Conservation (phyloP, 805 yeast species). For the Yamadazyma akitaensis region DNA sequence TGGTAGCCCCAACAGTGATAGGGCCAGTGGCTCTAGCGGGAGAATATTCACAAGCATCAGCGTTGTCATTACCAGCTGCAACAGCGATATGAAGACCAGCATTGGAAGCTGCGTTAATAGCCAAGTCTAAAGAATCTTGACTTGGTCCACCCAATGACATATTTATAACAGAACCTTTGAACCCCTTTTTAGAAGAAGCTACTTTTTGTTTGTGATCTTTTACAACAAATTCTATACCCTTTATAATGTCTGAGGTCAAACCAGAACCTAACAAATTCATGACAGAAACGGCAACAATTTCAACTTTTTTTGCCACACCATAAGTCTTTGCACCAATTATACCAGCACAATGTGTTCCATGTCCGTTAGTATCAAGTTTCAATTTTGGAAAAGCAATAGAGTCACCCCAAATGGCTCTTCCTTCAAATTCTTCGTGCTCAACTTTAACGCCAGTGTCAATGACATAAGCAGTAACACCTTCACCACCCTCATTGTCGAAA, state of each 20-base stretch:
- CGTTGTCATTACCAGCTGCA: constrained; percentile 62
- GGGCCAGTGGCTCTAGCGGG: constrained; percentile 58
- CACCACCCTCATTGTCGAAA: constrained; percentile 38
- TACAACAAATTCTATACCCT: constrained; percentile 40
- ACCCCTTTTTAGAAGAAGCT: constrained; percentile 34
- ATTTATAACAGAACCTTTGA: constrained; percentile 60
- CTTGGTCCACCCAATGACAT: constrained; percentile 62
- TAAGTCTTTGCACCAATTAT: constrained; percentile 71
- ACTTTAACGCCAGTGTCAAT: constrained; percentile 79
- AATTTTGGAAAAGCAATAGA: constrained; percentile 34
- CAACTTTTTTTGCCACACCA: constrained; percentile 73
- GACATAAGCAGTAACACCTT: constrained; percentile 66
- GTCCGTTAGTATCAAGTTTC: constrained; percentile 68
- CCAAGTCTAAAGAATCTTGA: constrained; percentile 53
- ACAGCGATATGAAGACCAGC: constrained; percentile 59
- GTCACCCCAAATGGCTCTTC: constrained; percentile 55
- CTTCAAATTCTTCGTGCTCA: constrained; percentile 61
- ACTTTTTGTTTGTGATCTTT: constrained; percentile 31
- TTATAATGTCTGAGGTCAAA: constrained; percentile 39
- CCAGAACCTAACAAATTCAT: constrained; percentile 40
- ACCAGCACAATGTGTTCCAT: constrained; percentile 95
- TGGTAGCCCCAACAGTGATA: constrained; percentile 52
- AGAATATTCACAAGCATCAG: constrained; percentile 57
- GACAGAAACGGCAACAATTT: constrained; percentile 40
- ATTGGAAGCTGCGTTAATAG: constrained; percentile 55